A percentile compares a stretch with the other conserved stretches of the same genome.
phyloP scores from a whole-genome alignment of 139 green algal genomes.

The Coelastrella sp. region DNA sequence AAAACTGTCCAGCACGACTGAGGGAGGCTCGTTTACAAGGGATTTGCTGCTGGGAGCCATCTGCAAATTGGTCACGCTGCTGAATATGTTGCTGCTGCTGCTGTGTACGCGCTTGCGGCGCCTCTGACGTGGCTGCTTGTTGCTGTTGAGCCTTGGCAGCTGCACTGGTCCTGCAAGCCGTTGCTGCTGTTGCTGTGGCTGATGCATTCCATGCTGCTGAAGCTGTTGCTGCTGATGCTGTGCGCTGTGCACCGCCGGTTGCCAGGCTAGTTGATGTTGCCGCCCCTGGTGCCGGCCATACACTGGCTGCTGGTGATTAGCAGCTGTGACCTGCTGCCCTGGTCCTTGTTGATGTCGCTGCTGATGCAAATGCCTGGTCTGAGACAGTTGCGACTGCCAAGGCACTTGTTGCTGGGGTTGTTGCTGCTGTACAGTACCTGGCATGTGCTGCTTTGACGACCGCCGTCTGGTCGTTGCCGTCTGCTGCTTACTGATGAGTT shows the following conservation, averaged over 20 bases:
- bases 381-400: not conserved
- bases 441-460: not conserved
- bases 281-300: not conserved
- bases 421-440: not conserved
- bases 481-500: not conserved
- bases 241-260: not conserved
- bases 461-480: not conserved
- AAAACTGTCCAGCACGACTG: not conserved
- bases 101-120: not conserved
- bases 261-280: not conserved
- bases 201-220: not conserved
- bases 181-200: slow-evolving; percentile 6
- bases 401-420: not conserved
- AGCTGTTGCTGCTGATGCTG: not conserved
- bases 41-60: not conserved
- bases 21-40: not conserved
- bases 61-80: not conserved
- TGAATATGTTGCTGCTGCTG: slow-evolving; percentile 12
- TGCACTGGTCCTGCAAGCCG: not conserved
- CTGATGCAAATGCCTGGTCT: too few relatives aligned
- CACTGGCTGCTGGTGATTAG: not conserved
- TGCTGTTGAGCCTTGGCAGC: not conserved
- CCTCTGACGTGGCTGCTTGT: not conserved
- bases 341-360: too few relatives aligned
- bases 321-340: too few relatives aligned